Evolutionary conservation across 2,329 filamentous ascomycete species (phyloP).

Genomic region (Aureobasidium lini): DNA sequence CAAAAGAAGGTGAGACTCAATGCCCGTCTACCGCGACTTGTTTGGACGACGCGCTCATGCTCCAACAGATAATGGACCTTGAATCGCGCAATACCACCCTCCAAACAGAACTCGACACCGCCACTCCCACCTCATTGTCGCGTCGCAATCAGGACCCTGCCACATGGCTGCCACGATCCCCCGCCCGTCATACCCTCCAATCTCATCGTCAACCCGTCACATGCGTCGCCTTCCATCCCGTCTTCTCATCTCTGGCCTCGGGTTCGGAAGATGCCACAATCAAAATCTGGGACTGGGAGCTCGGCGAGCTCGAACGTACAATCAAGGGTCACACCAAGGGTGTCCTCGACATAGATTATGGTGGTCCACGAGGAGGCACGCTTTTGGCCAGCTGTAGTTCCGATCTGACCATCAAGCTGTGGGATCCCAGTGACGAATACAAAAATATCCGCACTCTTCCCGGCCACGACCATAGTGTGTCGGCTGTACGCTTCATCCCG

Average conservation of each 20-base stretch:
- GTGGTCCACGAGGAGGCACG: conserved; percentile 71
- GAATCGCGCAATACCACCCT: conserved; percentile 66
- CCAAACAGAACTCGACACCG: conserved; percentile 76
- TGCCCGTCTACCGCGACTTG: background rate
- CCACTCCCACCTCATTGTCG: conserved; percentile 70
- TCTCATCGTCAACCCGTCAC: conserved; percentile 76
- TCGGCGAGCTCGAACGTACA: conserved; percentile 82
- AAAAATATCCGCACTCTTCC: conserved; percentile 89
- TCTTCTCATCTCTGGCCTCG: conserved; percentile 83
- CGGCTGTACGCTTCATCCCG: conserved; percentile 79
- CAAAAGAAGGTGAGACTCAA: conserved; percentile 73
- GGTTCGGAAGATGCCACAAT: conserved; percentile 90
- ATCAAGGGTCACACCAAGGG: conserved; percentile 88
- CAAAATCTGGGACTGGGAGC: conserved; percentile 96
- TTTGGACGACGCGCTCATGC: background rate
- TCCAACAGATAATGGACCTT: conserved; percentile 76
- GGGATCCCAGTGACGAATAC: conserved; percentile 88
- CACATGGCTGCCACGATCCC: conserved; percentile 78
- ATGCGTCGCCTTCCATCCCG: conserved; percentile 84
- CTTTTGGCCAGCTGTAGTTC: conserved; percentile 78
- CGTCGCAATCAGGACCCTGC: conserved; percentile 75
- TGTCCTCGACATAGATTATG: conserved; percentile 83
- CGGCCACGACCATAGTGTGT: conserved; percentile 89
- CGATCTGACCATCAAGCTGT: conserved; percentile 88
- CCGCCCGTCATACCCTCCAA: conserved; percentile 73